Evolutionary conservation across 2,329 filamentous ascomycete genomes (phyloP), one percentile per base, ranked within the genome.

Genomic region (Dryadomyces quercus-mongolicae): DNA sequence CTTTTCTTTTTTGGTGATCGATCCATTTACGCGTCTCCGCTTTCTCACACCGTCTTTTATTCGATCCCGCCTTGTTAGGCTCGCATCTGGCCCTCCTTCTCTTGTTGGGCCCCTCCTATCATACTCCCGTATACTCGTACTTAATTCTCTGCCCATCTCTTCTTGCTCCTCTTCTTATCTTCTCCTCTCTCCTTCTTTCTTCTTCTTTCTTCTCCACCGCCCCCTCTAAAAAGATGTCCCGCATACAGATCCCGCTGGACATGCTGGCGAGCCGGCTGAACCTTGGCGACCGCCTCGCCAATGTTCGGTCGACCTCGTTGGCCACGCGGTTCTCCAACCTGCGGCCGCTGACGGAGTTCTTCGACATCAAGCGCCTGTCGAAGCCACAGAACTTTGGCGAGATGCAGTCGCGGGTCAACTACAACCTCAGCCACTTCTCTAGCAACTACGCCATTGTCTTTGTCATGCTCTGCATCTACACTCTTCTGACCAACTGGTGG

Each of bases 401-500:
- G 70, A 82, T 89, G 60, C 92, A 97, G 72, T 90, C 85, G 63
- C 84, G 92, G 61, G 84, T 95, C 74, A 95, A 94, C 77, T 96
- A 96, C 84, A 98, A 98, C 72, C 74, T 98, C 61, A 83, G 86
- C 69, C 86, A 97, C 76, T 98, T 95, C 78, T 94, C 90, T 59
- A 96, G 89, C 85, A 98, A 98, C 77, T 98, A 98, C 80, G 86
- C 87, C 62, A 85, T 87, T 60, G 81, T 97, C 63, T 95, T 97
- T 68, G 77, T 87, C 64, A 94, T 98, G 85, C 85, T 98, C 66
- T 88, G 86, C 76, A 85, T 98, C 73, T 98, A 98, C 77, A 88
- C 88, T 65, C 74, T 98, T 65, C 78, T 98, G 65, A 93, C 88
- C 63, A 97, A 96, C 73, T 76, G 82, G 65, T 72, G 84, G 48